These are phyloP conservation scores for Pichia sporocuriosa DNA, from an alignment of 805 yeast species.

Conservation along the genomic window DNA sequence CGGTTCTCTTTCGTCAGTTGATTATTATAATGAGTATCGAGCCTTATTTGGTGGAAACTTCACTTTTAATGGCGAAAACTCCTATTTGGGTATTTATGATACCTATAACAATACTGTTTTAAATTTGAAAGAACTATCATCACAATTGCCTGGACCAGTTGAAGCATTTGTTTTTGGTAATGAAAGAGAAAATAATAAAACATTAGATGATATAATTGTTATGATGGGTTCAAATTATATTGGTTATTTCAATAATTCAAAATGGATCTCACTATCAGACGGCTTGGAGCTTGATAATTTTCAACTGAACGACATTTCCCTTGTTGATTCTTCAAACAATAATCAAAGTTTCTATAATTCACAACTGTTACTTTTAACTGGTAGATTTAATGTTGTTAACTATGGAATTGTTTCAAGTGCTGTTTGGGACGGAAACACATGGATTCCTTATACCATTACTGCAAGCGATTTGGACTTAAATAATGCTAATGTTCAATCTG, in stretches of 20 bases:
- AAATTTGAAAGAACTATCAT: constrained; percentile 15
- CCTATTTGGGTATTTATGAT: constrained; percentile 49
- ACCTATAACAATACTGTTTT: constrained; percentile 34
- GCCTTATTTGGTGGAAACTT: constrained; percentile 50
- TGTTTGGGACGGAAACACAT: constrained; percentile 52
- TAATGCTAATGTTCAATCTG: constrained; percentile 21
- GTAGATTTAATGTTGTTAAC: constrained; percentile 39
- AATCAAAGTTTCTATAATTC: constrained; percentile 35
- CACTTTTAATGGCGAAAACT: constrained; percentile 24
- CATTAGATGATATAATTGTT: constrained; percentile 35
- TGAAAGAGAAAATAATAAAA: constrained; percentile 37
- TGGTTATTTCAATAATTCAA: constrained; percentile 39
- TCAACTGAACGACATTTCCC: constrained; percentile 36
- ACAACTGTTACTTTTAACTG: constrained; percentile 50
- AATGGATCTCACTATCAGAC: constrained; percentile 41
- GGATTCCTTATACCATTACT: constrained; percentile 61
- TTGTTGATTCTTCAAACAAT: constrained; percentile 19
- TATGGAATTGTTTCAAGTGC: constrained; percentile 60
- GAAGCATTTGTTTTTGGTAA: constrained; percentile 20
- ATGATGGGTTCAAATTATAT: constrained; percentile 35
- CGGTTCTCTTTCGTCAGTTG: constrained; percentile 52
- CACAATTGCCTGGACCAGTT: constrained; percentile 29
- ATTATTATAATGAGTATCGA: constrained; percentile 34
- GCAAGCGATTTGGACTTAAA: constrained; percentile 24
- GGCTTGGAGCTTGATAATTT: constrained; percentile 29